phyloP scores from a whole-genome alignment of 257 asterid species.

The Lithospermum erythrorhizon region DNA sequence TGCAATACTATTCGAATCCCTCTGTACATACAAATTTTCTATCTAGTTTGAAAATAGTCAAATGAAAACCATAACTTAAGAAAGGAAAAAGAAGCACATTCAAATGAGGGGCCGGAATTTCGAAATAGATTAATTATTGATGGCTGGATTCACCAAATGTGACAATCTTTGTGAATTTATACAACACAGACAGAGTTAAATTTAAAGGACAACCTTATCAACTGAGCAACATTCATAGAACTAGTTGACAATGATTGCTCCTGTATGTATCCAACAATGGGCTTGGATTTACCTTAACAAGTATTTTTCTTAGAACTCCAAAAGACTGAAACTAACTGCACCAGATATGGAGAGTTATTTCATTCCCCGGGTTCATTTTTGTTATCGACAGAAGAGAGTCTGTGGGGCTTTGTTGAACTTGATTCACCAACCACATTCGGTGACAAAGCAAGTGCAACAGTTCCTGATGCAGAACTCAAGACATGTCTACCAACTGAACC shows the following conservation, averaged over 20 bases:
- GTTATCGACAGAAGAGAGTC: conserved; percentile 57
- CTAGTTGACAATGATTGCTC: conserved; percentile 36
- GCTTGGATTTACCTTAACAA: conserved; percentile 58
- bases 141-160: not conserved
- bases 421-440: conserved; percentile 61
- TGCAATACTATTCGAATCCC: too few relatives aligned
- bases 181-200: not conserved
- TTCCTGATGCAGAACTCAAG: conserved; percentile 59
- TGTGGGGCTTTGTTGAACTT: conserved; percentile 49
- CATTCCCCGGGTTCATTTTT: conserved; percentile 68
- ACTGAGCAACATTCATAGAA: conserved; percentile 8
- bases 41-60: too few relatives aligned
- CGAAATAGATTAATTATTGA: not conserved
- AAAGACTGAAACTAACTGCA: conserved; percentile 25
- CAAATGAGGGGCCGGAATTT: not conserved
- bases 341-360: conserved; percentile 26
- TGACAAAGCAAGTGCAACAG: conserved; percentile 47
- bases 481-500: conserved; percentile 44
- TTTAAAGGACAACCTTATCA: not conserved
- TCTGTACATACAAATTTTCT: too few relatives aligned
- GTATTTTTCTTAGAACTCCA: conserved; percentile 30
- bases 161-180: not conserved
- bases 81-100: too few relatives aligned
- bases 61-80: too few relatives aligned
- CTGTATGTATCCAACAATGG: conserved; percentile 63